These are phyloP conservation scores for Verbascum thapsus DNA, from an alignment of 257 asterid genomes.

Conservation along the genomic window DNA sequence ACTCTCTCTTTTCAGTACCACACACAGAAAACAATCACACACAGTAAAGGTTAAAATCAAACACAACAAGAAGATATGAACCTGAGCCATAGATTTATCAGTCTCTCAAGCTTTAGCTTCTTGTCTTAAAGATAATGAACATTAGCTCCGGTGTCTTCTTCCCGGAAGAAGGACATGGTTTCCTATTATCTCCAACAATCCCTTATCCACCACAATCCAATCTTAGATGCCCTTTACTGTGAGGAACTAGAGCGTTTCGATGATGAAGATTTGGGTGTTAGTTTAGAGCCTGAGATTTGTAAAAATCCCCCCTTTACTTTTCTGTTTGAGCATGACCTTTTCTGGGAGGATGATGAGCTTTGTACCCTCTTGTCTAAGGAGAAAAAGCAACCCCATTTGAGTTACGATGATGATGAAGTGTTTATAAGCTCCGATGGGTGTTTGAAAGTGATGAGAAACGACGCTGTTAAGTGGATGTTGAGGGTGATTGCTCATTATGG, in stretches of 20 bases:
- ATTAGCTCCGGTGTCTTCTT: slow-evolving; percentile 65
- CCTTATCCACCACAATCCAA: no score
- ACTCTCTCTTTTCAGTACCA: no score
- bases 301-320: slow-evolving; percentile 40
- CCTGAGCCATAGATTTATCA: slow-evolving; percentile 55
- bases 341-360: slow-evolving; percentile 89
- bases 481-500: slow-evolving; percentile 63
- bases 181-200: slow-evolving; percentile 45
- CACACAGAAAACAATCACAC: no score
- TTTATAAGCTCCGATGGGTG: slow-evolving; percentile 50
- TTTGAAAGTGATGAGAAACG: slow-evolving; percentile 50
- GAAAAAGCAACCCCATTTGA: slow-evolving; percentile 46
- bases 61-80: slow-evolving; percentile 45
- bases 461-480: slow-evolving; percentile 73
- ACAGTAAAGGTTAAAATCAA: no score
- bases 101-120: slow-evolving; percentile 39
- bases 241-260: slow-evolving; percentile 72
- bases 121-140: slow-evolving; percentile 72
- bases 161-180: slow-evolving; percentile 70
- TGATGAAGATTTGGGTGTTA: no score
- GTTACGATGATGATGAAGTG: slow-evolving; percentile 32
- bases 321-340: slow-evolving; percentile 58
- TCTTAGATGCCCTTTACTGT: slow-evolving; percentile 76
- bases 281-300: no score
- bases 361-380: slow-evolving; percentile 57